Evolutionary conservation across 495 filamentous ascomycete genomes (phyloP), one percentile per base, ranked within the genome.

Genomic region (Penicillium coffeae): DNA sequence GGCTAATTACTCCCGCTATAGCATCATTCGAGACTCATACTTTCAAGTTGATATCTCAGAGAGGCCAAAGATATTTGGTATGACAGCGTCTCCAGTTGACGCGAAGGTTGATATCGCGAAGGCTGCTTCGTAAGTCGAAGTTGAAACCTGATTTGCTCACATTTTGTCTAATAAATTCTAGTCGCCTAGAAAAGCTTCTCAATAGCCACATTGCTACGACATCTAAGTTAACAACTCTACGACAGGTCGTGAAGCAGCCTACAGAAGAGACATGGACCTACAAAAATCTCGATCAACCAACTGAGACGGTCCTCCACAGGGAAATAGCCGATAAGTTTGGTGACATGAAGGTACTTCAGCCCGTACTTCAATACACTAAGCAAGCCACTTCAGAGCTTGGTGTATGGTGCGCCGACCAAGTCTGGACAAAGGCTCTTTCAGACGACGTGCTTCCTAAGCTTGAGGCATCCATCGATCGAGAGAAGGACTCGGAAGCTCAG

Each of bases 81-180:
- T 99, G 92, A 99, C 93, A 8, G 93, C 93, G 13, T 96, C 92
- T 8, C 93, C 93, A 1, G 85, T 97, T n/a, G 92, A 97, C 71
- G 82, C 86, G 2, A 84, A 86, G 54, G 74, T 77, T 0, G 81
- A 93, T 56, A 78, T 88, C 19, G 69, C 79, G 16, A 70, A 81
- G 34, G 87, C 86, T 45, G 90, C 89, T 14, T 63, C 55, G 78
- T 84, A 65, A 50, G 68, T 63, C 15, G n/a, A 30, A 25, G 8
- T 14, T n/a, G n/a, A n/a, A 14, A 14, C 8, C 12, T 13, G 8
- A 21, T 10, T 25, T 32, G 9, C 27, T 38, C n/a, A 50, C 33
- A 16, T 13, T 27, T 42, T 9, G 10, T n/a, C n/a, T n/a, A n/a
- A n/a, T n/a, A n/a, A n/a, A n/a, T n/a, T n/a, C n/a, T 18, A 84